A percentile compares a stretch with the other conserved stretches of the same genome.
Conservation (phyloP, 306 rosid genomes). For the cucumber (Cucumis sativus) region DNA sequence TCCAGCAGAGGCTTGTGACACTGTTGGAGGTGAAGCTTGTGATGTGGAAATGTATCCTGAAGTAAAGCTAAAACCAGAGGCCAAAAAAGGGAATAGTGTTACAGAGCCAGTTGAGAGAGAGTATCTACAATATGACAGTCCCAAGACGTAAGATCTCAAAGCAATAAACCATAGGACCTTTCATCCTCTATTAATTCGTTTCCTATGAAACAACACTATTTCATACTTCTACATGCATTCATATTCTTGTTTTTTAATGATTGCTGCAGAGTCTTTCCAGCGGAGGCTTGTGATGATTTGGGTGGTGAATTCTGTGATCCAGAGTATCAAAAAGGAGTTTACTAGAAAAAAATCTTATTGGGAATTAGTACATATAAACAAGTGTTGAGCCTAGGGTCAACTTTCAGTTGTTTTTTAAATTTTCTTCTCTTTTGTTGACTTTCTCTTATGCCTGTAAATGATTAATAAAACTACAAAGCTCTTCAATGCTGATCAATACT, state of each 20-base stretch:
- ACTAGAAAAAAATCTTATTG: constrained; percentile 21
- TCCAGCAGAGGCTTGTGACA: constrained; percentile 39
- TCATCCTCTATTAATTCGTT: not conserved
- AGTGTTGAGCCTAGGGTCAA: not conserved
- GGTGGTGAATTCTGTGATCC: constrained; percentile 75
- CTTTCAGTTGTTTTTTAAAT: not conserved
- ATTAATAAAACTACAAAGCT: not conserved
- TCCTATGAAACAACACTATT: not conserved
- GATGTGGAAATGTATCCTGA: constrained; percentile 34
- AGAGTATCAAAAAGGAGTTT: constrained; percentile 63
- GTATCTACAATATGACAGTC: constrained; percentile 23
- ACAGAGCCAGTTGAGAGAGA: constrained; percentile 26
- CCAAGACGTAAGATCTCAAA: constrained; percentile 28
- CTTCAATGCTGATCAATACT: not conserved
- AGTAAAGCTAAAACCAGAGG: constrained; percentile 24
- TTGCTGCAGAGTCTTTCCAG: constrained; percentile 54
- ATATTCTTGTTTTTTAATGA: not conserved
- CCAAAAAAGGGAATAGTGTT: not conserved
- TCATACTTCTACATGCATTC: not conserved
- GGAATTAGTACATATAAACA: not conserved
- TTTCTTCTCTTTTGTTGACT: not conserved
- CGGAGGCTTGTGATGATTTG: constrained; percentile 94
- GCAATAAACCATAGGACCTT: not conserved
- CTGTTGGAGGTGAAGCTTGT: constrained; percentile 39
- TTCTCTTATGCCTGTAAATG: not conserved